A percentile compares a stretch with the other conserved stretches of the same genome.
phyloP scores from a whole-genome alignment of 108 stramenopile species.

The Aurantiochytrium sp. region DNA sequence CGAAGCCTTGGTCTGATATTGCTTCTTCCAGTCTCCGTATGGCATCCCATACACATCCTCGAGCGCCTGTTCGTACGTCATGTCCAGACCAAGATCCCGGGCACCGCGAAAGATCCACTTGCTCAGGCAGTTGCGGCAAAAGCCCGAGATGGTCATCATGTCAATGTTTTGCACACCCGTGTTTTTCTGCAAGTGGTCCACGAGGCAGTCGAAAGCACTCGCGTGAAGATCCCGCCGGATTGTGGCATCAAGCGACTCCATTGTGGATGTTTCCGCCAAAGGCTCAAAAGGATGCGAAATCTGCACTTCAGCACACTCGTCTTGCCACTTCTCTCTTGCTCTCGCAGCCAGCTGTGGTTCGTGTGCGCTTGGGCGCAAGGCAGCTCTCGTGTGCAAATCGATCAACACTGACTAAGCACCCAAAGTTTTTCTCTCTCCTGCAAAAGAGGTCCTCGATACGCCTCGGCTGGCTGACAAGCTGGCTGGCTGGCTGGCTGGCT shows the following conservation, averaged over 20 bases:
- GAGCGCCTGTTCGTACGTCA: conserved; percentile 76
- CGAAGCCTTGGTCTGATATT: conserved; percentile 64
- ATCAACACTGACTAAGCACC: too few relatives aligned
- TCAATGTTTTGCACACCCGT: conserved; percentile 58
- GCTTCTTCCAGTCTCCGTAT: conserved; percentile 72
- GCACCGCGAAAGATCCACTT: conserved; percentile 62
- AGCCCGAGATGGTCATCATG: conserved; percentile 76
- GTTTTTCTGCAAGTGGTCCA: not conserved
- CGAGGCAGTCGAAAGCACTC: not conserved
- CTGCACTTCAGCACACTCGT: too few relatives aligned
- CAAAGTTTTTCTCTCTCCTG: too few relatives aligned
- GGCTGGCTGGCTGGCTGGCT: too few relatives aligned
- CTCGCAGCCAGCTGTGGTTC: not conserved
- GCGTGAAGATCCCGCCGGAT: not conserved
- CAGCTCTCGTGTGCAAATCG: too few relatives aligned
- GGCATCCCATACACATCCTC: conserved; percentile 69
- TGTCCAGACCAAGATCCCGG: conserved; percentile 49
- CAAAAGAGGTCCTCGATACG: too few relatives aligned
- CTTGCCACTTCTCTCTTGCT: not conserved
- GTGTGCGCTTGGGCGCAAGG: not conserved
- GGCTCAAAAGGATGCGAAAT: too few relatives aligned
- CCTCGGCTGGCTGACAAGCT: too few relatives aligned
- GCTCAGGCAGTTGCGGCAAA: conserved; percentile 82
- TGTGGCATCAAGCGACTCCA: not conserved
- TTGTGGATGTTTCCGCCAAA: too few relatives aligned